Percentiles rank a stretch among this genome's conserved stretches.
Conservation (phyloP, 345 rosid genomes). For the Aquilaria sinensis region DNA sequence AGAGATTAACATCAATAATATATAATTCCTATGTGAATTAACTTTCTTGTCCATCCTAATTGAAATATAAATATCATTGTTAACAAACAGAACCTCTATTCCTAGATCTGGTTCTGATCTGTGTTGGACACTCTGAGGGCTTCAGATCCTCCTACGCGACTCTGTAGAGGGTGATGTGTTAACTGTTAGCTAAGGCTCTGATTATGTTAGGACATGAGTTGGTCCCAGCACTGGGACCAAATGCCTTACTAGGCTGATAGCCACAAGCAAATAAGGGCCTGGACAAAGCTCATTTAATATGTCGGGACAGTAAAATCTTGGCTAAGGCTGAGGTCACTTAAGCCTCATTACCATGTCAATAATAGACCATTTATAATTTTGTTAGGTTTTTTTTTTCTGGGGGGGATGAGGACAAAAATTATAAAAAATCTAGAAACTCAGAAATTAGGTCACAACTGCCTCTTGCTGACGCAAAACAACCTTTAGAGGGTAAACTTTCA, state of each 20-base stretch:
- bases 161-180: background rate
- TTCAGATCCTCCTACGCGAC: no score
- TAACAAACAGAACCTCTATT: no score
- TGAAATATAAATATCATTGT: no score
- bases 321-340: background rate
- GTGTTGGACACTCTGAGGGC: no score
- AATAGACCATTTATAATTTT: background rate
- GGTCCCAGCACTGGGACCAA: background rate
- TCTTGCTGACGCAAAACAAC: background rate
- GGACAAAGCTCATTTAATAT: no score
- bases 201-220: background rate
- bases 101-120: no score
- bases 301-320: background rate
- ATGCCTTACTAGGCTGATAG: background rate
- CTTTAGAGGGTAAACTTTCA: no score
- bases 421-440: background rate
- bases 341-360: constrained; percentile 6
- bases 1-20: no score
- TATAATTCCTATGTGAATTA: no score
- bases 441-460: constrained; percentile 2
- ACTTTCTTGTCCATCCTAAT: no score
- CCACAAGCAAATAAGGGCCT: no score
- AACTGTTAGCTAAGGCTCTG: background rate
- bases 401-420: background rate
- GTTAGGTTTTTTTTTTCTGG: no score